Evolutionary conservation across 208 protist species (phyloP), one percentile per base, ranked within the genome.

Genomic region (Vickermania spadyakhi): DNA sequence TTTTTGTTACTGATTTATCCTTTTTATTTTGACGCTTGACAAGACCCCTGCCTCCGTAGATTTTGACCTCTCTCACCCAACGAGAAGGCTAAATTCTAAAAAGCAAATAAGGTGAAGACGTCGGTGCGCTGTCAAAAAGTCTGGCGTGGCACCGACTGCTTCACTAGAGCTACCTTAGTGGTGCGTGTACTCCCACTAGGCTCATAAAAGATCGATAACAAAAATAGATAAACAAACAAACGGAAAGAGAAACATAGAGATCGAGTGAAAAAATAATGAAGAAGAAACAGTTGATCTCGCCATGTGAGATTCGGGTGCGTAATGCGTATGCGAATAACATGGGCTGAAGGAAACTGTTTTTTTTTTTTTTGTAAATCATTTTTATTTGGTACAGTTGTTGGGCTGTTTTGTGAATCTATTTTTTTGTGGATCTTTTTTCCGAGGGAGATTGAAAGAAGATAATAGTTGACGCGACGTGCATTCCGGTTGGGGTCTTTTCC

Each of bases 221-320:
- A 18, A 45, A 45, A 45, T 45, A 45, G 36, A 45, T n/a, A 56
- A 56, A 56, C 7, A 56, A 56, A 56, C 52, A n/a, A 56, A 64
- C 66, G 68, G 52, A 53, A 68, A 55, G 59, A 81, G 77, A 68
- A 77, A 71, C 71, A 75, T 81, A 70, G 65, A 68, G 66, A 64
- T 58, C 36, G 36, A n/a, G 36, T 45, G 36, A 45, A 18, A 5
- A 56, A n/a, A 21, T 51, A 45, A 62, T 26, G 22, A 31, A 65
- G 18, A 52, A 51, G n/a, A n/a, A n/a, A n/a, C n/a, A n/a, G n/a
- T n/a, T n/a, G n/a, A n/a, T n/a, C n/a, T n/a, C n/a, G n/a, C n/a
- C n/a, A n/a, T n/a, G n/a, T n/a, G n/a, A n/a, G n/a, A n/a, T n/a
- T n/a, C n/a, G n/a, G n/a, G n/a, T n/a, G n/a, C n/a, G n/a, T n/a